phyloP scores from a whole-genome alignment of 2,329 filamentous ascomycete species.

The Cryphonectria radicalis region DNA sequence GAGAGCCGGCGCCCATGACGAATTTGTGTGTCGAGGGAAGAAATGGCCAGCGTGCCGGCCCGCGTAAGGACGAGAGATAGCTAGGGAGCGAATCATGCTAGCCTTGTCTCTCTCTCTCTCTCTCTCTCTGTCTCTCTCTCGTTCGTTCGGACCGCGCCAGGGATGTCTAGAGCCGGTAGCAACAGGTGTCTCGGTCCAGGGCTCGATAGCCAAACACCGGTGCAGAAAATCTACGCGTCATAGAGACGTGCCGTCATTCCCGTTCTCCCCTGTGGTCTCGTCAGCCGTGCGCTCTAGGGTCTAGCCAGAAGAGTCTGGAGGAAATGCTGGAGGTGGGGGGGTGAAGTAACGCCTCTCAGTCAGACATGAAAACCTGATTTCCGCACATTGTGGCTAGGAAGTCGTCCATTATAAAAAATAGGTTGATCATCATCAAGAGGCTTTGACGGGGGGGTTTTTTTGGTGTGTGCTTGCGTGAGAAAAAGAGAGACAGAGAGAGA shows the following conservation, averaged over 20 bases:
- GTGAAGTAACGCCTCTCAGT: conserved; percentile 7
- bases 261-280: neutral
- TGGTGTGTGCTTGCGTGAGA: neutral
- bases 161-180: neutral
- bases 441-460: neutral
- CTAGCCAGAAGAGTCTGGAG: neutral
- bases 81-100: neutral
- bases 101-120: neutral
- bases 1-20: neutral
- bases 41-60: neutral
- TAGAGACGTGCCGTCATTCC: neutral
- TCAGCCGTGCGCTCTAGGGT: neutral
- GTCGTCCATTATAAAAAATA: conserved; percentile 27
- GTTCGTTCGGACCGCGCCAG: neutral
- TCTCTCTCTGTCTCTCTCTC: neutral
- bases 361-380: conserved; percentile 26
- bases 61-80: neutral
- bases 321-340: neutral
- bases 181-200: neutral
- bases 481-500: neutral
- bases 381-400: conserved; percentile 28
- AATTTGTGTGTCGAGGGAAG: neutral
- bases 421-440: conserved; percentile 24
- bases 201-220: too few relatives aligned
- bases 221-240: neutral